Evolutionary conservation across 805 yeast genomes (phyloP).

Genomic region (Ogataea paraovalis): DNA sequence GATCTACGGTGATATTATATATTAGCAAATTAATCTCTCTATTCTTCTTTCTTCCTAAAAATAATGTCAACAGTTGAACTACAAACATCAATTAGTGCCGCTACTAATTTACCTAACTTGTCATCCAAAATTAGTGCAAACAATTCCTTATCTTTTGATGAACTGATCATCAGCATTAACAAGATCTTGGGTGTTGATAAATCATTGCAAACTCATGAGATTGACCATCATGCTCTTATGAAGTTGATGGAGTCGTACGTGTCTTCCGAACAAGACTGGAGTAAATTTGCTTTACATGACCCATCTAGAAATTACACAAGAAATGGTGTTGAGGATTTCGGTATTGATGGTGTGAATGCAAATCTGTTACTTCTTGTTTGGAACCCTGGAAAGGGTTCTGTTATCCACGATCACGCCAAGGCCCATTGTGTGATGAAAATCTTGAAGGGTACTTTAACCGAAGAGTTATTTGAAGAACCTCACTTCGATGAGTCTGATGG

Average conservation of each 20-base stretch:
- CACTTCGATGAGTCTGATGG: conserved; percentile 7
- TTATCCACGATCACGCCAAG: conserved; percentile 70
- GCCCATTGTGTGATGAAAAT: conserved; percentile 77
- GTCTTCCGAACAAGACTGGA: conserved; percentile 54
- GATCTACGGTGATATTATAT: not conserved
- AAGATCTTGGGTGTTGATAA: conserved; percentile 34
- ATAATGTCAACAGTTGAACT: conserved; percentile 2
- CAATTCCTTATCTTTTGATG: conserved; percentile 22
- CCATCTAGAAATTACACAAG: conserved; percentile 49
- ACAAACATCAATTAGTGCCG: not conserved
- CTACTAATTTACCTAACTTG: not conserved
- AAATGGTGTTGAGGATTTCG: conserved; percentile 73
- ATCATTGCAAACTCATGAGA: conserved; percentile 36
- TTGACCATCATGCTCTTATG: conserved; percentile 47
- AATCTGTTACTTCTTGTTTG: conserved; percentile 65
- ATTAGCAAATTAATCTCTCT: not conserved
- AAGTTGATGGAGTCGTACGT: conserved; percentile 44
- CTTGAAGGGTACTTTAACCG: conserved; percentile 54
- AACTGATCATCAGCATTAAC: conserved; percentile 31
- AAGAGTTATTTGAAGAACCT: conserved; percentile 54
- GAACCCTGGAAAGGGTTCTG: conserved; percentile 62
- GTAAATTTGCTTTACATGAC: conserved; percentile 52
- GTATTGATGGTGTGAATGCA: conserved; percentile 67
- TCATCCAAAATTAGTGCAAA: conserved; percentile 3
- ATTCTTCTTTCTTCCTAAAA: not conserved